Base-by-base conservation (phyloP, 345 rosid genomes). In the Hibiscus syriacus region DNA sequence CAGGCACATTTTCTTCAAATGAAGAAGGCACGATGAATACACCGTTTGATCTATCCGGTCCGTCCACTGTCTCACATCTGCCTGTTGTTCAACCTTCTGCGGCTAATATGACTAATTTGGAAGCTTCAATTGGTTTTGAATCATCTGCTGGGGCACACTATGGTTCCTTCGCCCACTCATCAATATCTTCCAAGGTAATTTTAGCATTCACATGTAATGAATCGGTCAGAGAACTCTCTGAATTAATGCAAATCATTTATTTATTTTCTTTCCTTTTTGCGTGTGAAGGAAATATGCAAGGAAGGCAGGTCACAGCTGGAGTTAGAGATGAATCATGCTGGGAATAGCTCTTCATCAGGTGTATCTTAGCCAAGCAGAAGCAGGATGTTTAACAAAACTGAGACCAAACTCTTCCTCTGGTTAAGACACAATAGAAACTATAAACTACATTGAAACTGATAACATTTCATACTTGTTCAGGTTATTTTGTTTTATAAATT, bases 161-260 rank as follows among this genome's bases (percentile, higher is more conserved):
- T 58, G 83, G 71, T 64, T 71, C 83, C 56, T 79, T 79, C 64
- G 70, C 26, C 73, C 53, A 66, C 38, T 22, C 80, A 12, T 23
- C 81, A n/a, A n/a, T n/a, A 1, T 71, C 84, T 58, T 73, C 85
- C 13, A 79, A 80, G 89, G 89, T 82, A 77, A 64, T 22, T 74
- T 34, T 49, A 7, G 46, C 53, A 12, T 53, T 49, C n/a, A n/a
- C n/a, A n/a, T 5, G 61, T 12, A 20, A 30, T 27, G 30, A 66
- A 65, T 76, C 46, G n/a, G 3, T 53, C 16, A 4, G 26, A 63
- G 3, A 46, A 22, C 6, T 32, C 53, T 39, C 53, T 0, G 53
- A 0, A 58, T 66, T 73, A 49, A 74, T 36, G n/a, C 20, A 0
- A 3, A 4, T 50, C 2, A 2, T 26, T 19, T 55, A 38, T 46